phyloP scores from a whole-genome alignment of 2,329 filamentous ascomycete species.

The Ophiostoma tasmaniense region DNA sequence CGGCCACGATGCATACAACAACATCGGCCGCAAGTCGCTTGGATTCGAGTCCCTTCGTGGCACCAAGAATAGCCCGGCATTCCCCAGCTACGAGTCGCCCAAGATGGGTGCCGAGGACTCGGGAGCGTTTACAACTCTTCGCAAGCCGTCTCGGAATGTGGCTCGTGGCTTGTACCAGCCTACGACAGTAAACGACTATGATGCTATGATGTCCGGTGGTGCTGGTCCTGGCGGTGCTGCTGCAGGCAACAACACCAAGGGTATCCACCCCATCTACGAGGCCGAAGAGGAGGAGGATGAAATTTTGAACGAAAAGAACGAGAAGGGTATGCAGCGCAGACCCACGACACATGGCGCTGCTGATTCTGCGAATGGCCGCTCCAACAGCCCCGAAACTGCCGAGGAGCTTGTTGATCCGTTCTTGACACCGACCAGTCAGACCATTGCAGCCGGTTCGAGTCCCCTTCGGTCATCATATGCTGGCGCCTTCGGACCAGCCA shows the following conservation, averaged over 20 bases:
- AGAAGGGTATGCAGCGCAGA: background rate
- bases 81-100: slow-evolving; percentile 15
- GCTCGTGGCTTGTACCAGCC: slow-evolving; percentile 33
- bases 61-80: slow-evolving; percentile 20
- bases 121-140: slow-evolving; percentile 17
- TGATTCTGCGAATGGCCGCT: background rate
- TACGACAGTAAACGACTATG: slow-evolving; percentile 25
- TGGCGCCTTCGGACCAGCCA: slow-evolving; percentile 11
- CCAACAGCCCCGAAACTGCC: slow-evolving; percentile 23
- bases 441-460: slow-evolving; percentile 9
- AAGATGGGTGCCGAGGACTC: slow-evolving; percentile 5
- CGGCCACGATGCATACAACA: slow-evolving; percentile 34
- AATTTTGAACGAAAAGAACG: slow-evolving; percentile 19
- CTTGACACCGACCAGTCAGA: slow-evolving; percentile 14
- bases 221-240: slow-evolving; percentile 6
- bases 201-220: slow-evolving; percentile 22
- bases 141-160: slow-evolving; percentile 25
- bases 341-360: background rate
- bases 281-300: slow-evolving; percentile 45
- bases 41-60: slow-evolving; percentile 44
- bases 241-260: slow-evolving; percentile 26
- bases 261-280: slow-evolving; percentile 52
- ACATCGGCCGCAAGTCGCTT: slow-evolving; percentile 28
- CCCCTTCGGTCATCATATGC: slow-evolving; percentile 11
- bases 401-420: slow-evolving; percentile 18